phyloP scores from a whole-genome alignment of 441 rosid species.

The Hura crepitans region DNA sequence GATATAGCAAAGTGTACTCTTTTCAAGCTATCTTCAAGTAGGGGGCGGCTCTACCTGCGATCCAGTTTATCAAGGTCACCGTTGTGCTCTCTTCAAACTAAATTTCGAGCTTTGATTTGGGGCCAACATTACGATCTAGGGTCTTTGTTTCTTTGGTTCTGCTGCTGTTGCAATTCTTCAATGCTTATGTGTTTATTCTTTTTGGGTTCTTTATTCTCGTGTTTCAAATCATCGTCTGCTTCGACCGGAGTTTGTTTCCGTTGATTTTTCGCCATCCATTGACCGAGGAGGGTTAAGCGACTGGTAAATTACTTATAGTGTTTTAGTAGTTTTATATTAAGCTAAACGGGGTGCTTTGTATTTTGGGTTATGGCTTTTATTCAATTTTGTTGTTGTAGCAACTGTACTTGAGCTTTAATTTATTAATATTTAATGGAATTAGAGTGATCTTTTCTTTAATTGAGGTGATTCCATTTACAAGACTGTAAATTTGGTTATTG shows the following conservation, averaged over 20 bases:
- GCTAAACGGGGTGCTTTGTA: background rate
- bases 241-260: background rate
- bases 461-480: background rate
- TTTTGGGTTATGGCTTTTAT: conserved; percentile 2
- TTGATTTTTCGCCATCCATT: background rate
- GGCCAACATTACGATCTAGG: conserved; percentile 17
- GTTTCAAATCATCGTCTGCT: background rate
- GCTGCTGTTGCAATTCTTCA: background rate
- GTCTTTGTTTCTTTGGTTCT: background rate
- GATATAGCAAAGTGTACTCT: background rate
- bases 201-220: background rate
- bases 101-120: conserved; percentile 4
- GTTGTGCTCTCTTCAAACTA: background rate
- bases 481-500: background rate
- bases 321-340: background rate
- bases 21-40: too few species aligned
- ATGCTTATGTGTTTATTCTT: background rate
- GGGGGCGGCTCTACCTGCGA: conserved; percentile 8
- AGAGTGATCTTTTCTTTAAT: background rate
- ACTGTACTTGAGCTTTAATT: background rate
- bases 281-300: background rate
- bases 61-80: background rate
- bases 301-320: conserved; percentile 12
- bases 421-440: background rate
- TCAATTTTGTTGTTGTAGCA: background rate